Evolutionary conservation across 176 grass and related monocot species (phyloP), one percentile per base, ranked within the genome.

Genomic region (Bothriochloa decipiens): DNA sequence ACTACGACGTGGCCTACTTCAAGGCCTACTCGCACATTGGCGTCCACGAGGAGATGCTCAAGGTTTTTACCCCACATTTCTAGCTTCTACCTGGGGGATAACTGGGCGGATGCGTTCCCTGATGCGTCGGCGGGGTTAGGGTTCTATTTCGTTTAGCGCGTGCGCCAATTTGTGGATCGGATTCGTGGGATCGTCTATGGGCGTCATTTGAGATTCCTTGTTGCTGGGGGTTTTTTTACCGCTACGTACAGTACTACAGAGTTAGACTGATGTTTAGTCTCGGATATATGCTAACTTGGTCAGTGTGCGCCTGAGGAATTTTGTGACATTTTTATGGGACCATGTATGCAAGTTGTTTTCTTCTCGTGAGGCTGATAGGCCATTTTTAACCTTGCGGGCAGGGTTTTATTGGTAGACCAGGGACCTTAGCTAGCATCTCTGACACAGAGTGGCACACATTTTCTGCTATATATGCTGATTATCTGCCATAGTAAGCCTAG

Each of bases 11-110:
- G 36, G 89, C 96, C 67, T 98, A 98, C 85, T 98, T 98, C 89
- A 95, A 91, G 68, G 92, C 92, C 28, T 98, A 98, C 82, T 91
- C 92, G 28, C 87, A 95, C 90, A 49, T 95, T 72, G 85, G 87
- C 32, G 96, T 98, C 68, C 96, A 98, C 81, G 96, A 98, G 88
- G 96, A 95, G 83, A 98, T 95, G 96, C 91, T 98, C 61, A 98
- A 95, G 91, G 96, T 97, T 61, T 11, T 2, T 14, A 7, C 47
- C 10, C 10, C 68, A 46, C 12, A 32, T 40, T 33, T 78, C 37
- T 86, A 49, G 39, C 17, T 18, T 41, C 40, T 2, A 13, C 53
- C 55, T 46, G 60, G 5, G 11, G 61, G 68, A 15, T 27, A 20
- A 47, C 26, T 81, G 17, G 75, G 32, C 23, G 40, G 18, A 25